Conservation (phyloP, 148 eudicot genomes). For the Pouteria glomerata region DNA sequence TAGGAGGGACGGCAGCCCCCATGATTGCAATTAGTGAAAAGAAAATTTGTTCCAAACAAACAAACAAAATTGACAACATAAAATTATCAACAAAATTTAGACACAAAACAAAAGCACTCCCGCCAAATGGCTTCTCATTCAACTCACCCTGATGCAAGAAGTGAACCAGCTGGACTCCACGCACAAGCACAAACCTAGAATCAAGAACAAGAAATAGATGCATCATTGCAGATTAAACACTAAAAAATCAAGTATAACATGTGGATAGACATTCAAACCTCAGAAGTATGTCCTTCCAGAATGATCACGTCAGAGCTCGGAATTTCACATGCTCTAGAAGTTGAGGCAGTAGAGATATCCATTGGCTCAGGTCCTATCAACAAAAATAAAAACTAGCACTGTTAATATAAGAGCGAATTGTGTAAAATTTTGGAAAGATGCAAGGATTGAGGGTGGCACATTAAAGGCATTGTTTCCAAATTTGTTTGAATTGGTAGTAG, state of each 20-base stretch:
- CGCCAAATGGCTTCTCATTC: not conserved
- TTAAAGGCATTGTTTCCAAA: too few species aligned
- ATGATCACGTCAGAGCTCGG: constrained; percentile 43
- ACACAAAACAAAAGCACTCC: not conserved
- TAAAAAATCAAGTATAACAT: not conserved
- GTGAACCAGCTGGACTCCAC: constrained; percentile 68
- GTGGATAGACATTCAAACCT: constrained; percentile 33
- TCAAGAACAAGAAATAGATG: not conserved
- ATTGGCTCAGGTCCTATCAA: constrained; percentile 46
- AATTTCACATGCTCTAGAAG: constrained; percentile 27
- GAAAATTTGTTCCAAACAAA: not conserved
- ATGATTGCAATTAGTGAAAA: not conserved
- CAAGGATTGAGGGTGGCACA: too few species aligned
- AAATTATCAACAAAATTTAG: not conserved
- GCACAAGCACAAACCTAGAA: constrained; percentile 68
- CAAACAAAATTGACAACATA: not conserved
- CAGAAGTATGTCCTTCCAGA: constrained; percentile 63
- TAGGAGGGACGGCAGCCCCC: not conserved
- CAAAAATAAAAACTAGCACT: too few species aligned
- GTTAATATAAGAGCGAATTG: too few species aligned
- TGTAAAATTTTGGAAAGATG: too few species aligned
- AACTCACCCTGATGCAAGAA: constrained; percentile 77
- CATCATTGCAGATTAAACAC: not conserved
- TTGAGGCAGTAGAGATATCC: constrained; percentile 38
- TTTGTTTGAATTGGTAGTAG: too few species aligned